Evolutionary conservation across 495 filamentous ascomycete genomes (phyloP), one percentile per base, ranked within the genome.

Genomic region (Choiromyces venosus): DNA sequence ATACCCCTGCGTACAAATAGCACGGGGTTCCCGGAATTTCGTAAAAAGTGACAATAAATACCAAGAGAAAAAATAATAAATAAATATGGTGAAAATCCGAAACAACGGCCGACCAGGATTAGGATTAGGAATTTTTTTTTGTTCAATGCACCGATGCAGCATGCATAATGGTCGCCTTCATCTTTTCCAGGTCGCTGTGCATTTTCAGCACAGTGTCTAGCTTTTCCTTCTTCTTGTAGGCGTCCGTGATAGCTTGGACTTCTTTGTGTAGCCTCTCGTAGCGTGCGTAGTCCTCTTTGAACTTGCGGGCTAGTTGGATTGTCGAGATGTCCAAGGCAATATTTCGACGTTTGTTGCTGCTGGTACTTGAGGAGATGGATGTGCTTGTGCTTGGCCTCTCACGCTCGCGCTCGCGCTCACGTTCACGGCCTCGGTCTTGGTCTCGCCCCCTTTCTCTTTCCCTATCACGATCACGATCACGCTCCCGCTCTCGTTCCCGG

Each of bases 271-370:
- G 35, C 37, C 72, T 65, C 65, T 74, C 73, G 56, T 82, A 82
- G 44, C 71, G 68, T 25, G 75, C 79, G 39, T 82, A 82, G 44
- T 80, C 78, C 37, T 80, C 78, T 36, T 80, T 80, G 46, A 82
- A 82, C 46, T 71, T 74, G 12, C 74, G 79, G 19, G 80, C 81
- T 38, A 82, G 19, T 65, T 81, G 68, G 44, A 80, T 73, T 66
- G 67, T 79, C 35, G 73, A 61, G 19, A 64, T 81, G 56, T 77
- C 74, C 4, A 74, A 78, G 18, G 75, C 38, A 21, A 69, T 72
- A 29, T 80, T 74, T 36, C 73, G 76, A 2, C 73, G 66, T 67
- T 78, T 78, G 29, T 29, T 70, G 36, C 64, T 74, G 38, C 68
- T 39, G 10, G 61, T 33, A 56, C 40, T 68, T 3, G 44, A 65